Conservation (phyloP, 2,329 filamentous ascomycete genomes). For the Aspergillus fumigatus region DNA sequence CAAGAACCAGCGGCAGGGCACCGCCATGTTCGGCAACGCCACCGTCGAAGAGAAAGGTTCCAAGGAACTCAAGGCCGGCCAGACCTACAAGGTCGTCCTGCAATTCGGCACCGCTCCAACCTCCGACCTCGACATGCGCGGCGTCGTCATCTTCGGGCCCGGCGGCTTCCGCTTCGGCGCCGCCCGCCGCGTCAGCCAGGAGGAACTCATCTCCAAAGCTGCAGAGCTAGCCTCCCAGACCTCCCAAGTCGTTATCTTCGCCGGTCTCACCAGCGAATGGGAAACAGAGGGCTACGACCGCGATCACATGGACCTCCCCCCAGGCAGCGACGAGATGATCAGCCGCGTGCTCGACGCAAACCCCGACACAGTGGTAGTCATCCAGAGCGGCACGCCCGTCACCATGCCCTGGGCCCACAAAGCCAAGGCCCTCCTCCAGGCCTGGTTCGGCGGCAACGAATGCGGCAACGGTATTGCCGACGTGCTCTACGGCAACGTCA, state of each 20-base stretch:
- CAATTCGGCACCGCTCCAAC: conserved; percentile 58
- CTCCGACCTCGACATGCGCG: conserved; percentile 50
- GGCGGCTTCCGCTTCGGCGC: conserved; percentile 62
- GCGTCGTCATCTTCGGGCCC: conserved; percentile 49
- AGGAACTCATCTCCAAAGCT: conserved; percentile 61
- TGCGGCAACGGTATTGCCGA: conserved; percentile 77
- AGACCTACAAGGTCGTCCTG: conserved; percentile 56
- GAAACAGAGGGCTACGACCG: conserved; percentile 69
- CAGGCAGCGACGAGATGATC: conserved; percentile 56
- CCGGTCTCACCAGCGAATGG: conserved; percentile 76
- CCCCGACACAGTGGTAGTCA: conserved; percentile 65
- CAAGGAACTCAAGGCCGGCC: conserved; percentile 55
- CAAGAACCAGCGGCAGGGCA: conserved; percentile 58
- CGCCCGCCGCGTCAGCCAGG: conserved; percentile 53
- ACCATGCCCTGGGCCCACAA: conserved; percentile 46
- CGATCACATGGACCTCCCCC: conserved; percentile 54
- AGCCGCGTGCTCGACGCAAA: conserved; percentile 62
- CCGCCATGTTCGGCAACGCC: conserved; percentile 61
- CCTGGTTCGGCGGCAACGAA: conserved; percentile 87
- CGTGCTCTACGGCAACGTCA: conserved; percentile 68
- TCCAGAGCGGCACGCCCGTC: conserved; percentile 70
- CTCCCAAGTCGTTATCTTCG: conserved; percentile 74
- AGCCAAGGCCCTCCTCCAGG: conserved; percentile 61
- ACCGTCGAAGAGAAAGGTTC: conserved; percentile 60
- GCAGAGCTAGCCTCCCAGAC: conserved; percentile 63